A percentile compares a stretch with the other conserved stretches of the same genome.
Evolutionary conservation across 768 basidiomycete genomes (phyloP).

Genomic region (Leccinum disarticulatum): DNA sequence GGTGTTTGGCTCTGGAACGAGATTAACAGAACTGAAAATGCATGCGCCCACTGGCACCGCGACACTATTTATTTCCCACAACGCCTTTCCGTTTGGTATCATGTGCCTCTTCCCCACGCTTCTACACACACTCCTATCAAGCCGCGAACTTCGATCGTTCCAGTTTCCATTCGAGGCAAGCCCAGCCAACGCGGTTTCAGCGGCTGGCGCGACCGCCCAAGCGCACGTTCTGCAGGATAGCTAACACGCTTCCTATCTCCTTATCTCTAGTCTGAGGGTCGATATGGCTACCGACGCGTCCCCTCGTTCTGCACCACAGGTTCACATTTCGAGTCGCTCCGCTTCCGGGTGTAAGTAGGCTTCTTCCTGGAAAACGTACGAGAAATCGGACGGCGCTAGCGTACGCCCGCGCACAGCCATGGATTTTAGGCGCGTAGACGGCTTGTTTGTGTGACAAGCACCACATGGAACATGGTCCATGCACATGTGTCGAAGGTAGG

Average conservation of each 20-base stretch:
- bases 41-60: background rate
- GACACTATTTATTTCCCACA: background rate
- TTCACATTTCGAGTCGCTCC: background rate
- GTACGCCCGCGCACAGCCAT: background rate
- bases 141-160: constrained; percentile 11
- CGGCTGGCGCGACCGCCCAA: constrained; percentile 5
- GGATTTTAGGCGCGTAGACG: background rate
- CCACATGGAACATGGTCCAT: background rate
- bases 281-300: background rate
- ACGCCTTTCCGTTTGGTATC: background rate
- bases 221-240: constrained; percentile 5
- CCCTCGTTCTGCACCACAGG: background rate
- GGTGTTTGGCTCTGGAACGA: background rate
- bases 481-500: background rate
- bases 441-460: background rate
- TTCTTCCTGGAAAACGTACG: background rate
- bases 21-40: background rate
- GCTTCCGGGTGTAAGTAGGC: background rate
- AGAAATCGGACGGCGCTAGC: background rate
- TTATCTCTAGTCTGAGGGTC: background rate
- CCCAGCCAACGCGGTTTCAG: background rate
- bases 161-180: constrained; percentile 8
- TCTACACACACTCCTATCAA: constrained; percentile 12
- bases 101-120: constrained; percentile 15
- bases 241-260: constrained; percentile 1